A percentile compares a stretch with the other conserved stretches of the same genome.
Evolutionary conservation across 2,329 filamentous ascomycete genomes (phyloP).

Genomic region (Alternaria incomplexa): DNA sequence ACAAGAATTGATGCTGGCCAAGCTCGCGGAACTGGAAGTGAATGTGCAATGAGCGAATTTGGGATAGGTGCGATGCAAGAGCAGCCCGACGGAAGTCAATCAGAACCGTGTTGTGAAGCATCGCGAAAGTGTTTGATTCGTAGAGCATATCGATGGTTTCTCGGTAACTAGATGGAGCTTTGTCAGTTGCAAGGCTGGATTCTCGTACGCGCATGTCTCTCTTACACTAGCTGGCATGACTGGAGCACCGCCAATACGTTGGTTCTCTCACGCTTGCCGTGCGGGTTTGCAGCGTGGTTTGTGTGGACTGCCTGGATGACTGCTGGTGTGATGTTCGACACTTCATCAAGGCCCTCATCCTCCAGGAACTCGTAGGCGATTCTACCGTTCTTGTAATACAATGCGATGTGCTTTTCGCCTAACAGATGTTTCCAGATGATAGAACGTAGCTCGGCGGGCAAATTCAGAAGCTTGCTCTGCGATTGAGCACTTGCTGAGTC

Average conservation of each 20-base stretch:
- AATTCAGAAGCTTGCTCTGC: neutral
- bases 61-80: neutral
- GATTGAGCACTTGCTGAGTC: neutral
- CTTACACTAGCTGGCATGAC: neutral
- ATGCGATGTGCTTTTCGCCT: neutral
- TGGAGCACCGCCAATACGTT: neutral
- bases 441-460: neutral
- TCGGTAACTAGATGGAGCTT: neutral
- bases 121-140: neutral
- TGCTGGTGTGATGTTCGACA: neutral
- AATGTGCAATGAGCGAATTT: neutral
- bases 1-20: rapidly evolving
- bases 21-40: neutral
- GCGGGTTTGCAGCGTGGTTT: neutral
- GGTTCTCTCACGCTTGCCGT: neutral
- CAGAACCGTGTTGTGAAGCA: neutral
- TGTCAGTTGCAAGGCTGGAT: neutral
- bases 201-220: neutral
- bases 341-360: neutral
- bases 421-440: neutral
- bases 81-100: neutral
- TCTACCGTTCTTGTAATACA: neutral
- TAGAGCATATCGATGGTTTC: neutral
- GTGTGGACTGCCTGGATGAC: neutral
- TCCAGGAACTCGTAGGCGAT: neutral